These are phyloP conservation scores for Pelargonium myrrhifolium DNA, from an alignment of 441 rosid genomes.

Conservation along the genomic window DNA sequence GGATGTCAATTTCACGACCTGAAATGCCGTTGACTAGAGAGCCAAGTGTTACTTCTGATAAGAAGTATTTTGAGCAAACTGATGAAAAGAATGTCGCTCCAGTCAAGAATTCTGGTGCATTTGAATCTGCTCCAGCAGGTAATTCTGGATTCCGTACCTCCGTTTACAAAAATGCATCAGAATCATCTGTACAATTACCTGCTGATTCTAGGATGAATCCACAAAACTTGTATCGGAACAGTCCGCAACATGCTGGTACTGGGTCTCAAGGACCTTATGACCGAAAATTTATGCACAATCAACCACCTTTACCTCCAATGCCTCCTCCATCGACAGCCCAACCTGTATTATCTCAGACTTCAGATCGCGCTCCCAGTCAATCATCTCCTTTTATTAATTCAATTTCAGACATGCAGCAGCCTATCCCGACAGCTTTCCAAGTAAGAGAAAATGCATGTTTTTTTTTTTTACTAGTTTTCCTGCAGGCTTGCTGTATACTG, in stretches of 20 bases:
- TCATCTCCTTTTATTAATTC: conserved; percentile 43
- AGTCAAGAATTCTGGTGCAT: conserved; percentile 31
- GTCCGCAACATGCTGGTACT: conserved; percentile 46
- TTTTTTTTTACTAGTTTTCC: not conserved
- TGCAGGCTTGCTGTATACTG: conserved; percentile 4
- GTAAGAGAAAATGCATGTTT: conserved; percentile 24
- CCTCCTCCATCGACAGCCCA: conserved; percentile 64
- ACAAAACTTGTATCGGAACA: conserved; percentile 56
- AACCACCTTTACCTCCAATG: conserved; percentile 92
- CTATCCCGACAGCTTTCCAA: conserved; percentile 34
- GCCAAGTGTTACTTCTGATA: conserved; percentile 74
- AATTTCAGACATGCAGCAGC: conserved; percentile 32
- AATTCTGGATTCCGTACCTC: conserved; percentile 40
- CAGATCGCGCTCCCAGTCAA: conserved; percentile 37
- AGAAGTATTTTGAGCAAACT: conserved; percentile 63
- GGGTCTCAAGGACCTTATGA: conserved; percentile 72
- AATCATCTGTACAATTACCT: conserved; percentile 36
- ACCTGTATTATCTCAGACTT: conserved; percentile 42
- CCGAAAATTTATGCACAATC: conserved; percentile 51
- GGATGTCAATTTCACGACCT: conserved; percentile 70
- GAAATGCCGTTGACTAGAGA: conserved; percentile 72
- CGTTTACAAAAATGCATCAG: conserved; percentile 38
- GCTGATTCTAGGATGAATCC: conserved; percentile 57
- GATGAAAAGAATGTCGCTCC: conserved; percentile 59
- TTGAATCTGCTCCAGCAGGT: conserved; percentile 45